A percentile compares a stretch with the other conserved stretches of the same genome.
phyloP scores from a whole-genome alignment of 495 filamentous ascomycete genomes.

The Pyrenopolyporus hunteri region DNA sequence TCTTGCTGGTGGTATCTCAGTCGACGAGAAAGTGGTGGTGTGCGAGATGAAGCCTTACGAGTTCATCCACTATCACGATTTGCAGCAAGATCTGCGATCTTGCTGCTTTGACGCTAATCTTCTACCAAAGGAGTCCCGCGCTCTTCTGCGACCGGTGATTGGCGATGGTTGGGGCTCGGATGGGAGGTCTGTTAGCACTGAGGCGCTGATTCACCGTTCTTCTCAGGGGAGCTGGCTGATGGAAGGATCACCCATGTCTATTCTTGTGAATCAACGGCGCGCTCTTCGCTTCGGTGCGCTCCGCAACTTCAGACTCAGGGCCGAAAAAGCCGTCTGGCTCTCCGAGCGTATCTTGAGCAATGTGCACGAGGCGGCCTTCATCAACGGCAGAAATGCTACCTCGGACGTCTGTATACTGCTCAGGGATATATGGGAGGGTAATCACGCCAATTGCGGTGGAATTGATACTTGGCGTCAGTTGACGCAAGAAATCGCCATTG shows the following conservation, averaged over 20 bases:
- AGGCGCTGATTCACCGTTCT: constrained; percentile 6
- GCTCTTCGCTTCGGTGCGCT: not conserved
- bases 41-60: constrained; percentile 29
- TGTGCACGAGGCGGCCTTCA: not conserved
- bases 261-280: not conserved
- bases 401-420: constrained; percentile 19
- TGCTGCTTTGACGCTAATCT: constrained; percentile 21
- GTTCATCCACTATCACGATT: constrained; percentile 25
- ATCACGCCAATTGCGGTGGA: constrained; percentile 12
- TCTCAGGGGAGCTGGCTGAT: constrained; percentile 4
- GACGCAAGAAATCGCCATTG: not conserved
- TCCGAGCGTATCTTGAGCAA: constrained; percentile 34
- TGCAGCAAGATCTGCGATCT: constrained; percentile 34
- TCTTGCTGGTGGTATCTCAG: constrained; percentile 11
- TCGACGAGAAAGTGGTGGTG: constrained; percentile 25
- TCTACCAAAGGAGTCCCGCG: constrained; percentile 4
- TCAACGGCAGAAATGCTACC: constrained; percentile 42
- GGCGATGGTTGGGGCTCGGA: constrained; percentile 1
- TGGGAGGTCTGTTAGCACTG: constrained; percentile 4
- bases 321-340: constrained; percentile 48
- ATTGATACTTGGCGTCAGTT: not conserved
- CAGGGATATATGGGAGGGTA: not conserved
- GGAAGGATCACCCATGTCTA: not conserved
- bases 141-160: not conserved
- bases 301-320: constrained; percentile 14